Evolutionary conservation across 306 rosid species (phyloP).

Genomic region (Glycine latifolia): DNA sequence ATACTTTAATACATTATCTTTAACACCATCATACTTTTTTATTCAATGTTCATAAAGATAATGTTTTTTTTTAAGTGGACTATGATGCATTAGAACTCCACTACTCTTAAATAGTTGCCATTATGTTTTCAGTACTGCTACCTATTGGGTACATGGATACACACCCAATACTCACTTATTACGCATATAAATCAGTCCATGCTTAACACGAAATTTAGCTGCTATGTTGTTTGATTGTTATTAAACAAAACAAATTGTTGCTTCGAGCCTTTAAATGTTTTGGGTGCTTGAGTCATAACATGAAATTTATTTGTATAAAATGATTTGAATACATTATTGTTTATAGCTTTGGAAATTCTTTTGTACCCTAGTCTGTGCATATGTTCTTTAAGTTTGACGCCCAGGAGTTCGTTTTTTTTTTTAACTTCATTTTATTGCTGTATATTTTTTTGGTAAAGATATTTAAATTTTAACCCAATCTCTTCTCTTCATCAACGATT

Average conservation of each 20-base stretch:
- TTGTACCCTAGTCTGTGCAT: background rate
- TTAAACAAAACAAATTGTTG: background rate
- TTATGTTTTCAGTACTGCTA: background rate
- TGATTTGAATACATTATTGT: background rate
- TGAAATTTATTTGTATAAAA: background rate
- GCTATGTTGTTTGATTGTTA: background rate
- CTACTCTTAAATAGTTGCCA: background rate
- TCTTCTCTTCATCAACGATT: background rate
- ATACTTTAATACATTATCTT: background rate
- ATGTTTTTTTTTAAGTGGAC: conserved; percentile 7
- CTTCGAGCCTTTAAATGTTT: background rate
- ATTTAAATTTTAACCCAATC: background rate
- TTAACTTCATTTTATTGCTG: background rate
- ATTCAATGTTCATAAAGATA: background rate
- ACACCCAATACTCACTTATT: background rate
- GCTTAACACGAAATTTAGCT: background rate
- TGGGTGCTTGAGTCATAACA: background rate
- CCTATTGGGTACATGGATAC: background rate
- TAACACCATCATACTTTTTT: background rate
- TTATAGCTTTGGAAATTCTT: background rate
- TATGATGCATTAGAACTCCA: background rate
- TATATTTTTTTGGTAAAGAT: background rate
- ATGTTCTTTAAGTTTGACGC: background rate
- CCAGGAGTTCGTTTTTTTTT: background rate
- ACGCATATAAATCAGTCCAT: background rate